A percentile compares a stretch with the other conserved stretches of the same genome.
phyloP scores from a whole-genome alignment of 495 filamentous ascomycete genomes.

The Tetracladium marchalianum region DNA sequence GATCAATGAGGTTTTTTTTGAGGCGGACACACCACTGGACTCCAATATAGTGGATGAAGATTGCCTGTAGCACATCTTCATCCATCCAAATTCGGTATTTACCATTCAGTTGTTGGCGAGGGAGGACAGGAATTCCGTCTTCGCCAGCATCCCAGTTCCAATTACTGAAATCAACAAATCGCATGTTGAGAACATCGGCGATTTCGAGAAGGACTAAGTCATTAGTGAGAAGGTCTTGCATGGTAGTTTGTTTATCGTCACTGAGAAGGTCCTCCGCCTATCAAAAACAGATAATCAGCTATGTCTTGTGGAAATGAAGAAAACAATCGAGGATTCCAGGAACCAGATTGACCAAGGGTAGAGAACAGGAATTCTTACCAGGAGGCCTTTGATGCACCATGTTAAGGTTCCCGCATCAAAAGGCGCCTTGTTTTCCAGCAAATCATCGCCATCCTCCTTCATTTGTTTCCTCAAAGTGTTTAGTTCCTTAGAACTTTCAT shows the following conservation, averaged over 20 bases:
- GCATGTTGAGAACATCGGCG: conserved; percentile 59
- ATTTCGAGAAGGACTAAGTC: conserved; percentile 48
- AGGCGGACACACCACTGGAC: conserved; percentile 44
- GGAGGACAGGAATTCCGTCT: conserved; percentile 45
- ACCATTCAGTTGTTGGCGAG: conserved; percentile 55
- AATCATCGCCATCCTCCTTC: neutral
- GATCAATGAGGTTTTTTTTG: conserved; percentile 28
- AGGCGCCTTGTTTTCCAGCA: conserved; percentile 17
- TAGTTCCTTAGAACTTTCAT: conserved; percentile 26
- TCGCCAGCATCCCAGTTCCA: conserved; percentile 48
- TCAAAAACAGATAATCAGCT: too few relatives aligned
- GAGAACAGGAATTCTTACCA: conserved; percentile 14
- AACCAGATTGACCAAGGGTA: too few relatives aligned
- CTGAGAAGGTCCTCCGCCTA: conserved; percentile 45
- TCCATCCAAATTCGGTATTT: conserved; percentile 61
- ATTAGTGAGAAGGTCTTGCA: conserved; percentile 52
- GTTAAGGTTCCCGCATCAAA: conserved; percentile 22
- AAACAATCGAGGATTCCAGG: too few relatives aligned
- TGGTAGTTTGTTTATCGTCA: conserved; percentile 47
- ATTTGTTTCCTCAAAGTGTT: conserved; percentile 14
- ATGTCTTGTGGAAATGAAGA: too few relatives aligned
- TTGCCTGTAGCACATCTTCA: conserved; percentile 55
- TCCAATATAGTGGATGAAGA: conserved; percentile 57
- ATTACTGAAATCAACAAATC: conserved; percentile 44
- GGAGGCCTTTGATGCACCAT: conserved; percentile 39